Evolutionary conservation across 805 yeast species (phyloP).

Genomic region (Saturnispora gosingensis): DNA sequence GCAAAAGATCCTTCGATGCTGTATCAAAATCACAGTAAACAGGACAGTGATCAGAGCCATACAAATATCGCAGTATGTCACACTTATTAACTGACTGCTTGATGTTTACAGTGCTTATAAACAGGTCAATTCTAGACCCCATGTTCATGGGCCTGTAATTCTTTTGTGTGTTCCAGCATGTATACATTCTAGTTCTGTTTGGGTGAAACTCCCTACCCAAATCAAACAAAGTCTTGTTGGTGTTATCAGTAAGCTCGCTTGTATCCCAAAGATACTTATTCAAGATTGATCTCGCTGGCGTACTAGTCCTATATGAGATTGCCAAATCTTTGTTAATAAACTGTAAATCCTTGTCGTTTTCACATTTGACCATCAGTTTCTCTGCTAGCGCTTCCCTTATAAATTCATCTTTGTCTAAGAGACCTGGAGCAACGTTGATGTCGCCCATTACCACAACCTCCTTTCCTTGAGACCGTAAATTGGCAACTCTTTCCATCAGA

Average conservation of each 20-base stretch:
- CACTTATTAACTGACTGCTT: slow-evolving; percentile 30
- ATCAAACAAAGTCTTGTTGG: slow-evolving; percentile 43
- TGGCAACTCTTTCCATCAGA: slow-evolving; percentile 52
- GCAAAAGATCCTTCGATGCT: neutral
- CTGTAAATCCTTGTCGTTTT: slow-evolving; percentile 25
- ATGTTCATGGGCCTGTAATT: slow-evolving; percentile 72
- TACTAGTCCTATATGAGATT: slow-evolving; percentile 30
- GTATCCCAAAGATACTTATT: slow-evolving; percentile 32
- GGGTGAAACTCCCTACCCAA: slow-evolving; percentile 50
- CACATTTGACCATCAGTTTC: slow-evolving; percentile 22
- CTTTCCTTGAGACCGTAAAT: slow-evolving; percentile 48
- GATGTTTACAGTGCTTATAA: slow-evolving; percentile 41
- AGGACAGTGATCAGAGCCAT: slow-evolving; percentile 96
- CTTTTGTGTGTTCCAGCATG: slow-evolving; percentile 83
- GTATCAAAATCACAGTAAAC: slow-evolving; percentile 57
- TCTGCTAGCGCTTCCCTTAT: slow-evolving; percentile 38
- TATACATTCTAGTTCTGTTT: slow-evolving; percentile 57
- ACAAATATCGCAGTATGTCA: slow-evolving; percentile 52
- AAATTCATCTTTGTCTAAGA: slow-evolving; percentile 74
- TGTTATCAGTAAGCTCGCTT: slow-evolving; percentile 21
- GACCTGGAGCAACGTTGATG: slow-evolving; percentile 69
- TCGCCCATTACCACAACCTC: slow-evolving; percentile 81
- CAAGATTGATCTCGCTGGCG: slow-evolving; percentile 36
- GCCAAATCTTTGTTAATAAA: slow-evolving; percentile 25
- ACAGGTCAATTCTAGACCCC: slow-evolving; percentile 83